A percentile compares a stretch with the other conserved stretches of the same genome.
Conservation (phyloP, 106 monocot genomes). For the Chionographis japonica region DNA sequence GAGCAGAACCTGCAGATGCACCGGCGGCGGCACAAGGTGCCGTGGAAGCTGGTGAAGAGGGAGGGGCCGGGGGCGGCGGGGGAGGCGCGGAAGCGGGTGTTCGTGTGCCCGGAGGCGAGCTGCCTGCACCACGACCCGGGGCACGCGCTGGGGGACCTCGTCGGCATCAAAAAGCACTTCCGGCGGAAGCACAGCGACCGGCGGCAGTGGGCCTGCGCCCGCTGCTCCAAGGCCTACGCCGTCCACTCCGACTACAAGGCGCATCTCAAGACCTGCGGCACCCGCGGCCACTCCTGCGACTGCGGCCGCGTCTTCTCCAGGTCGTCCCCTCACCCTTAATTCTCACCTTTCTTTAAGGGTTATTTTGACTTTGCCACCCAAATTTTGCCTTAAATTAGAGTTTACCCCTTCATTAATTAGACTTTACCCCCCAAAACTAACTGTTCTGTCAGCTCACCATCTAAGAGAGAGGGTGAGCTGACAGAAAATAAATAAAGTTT, state of each 20-base stretch:
- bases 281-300: conserved; percentile 90
- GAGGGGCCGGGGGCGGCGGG: conserved; percentile 13
- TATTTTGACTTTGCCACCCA: no score
- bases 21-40: conserved; percentile 93
- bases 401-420: no score
- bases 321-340: conserved; percentile 13
- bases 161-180: conserved; percentile 95
- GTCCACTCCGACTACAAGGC: conserved; percentile 95
- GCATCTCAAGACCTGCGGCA: conserved; percentile 95
- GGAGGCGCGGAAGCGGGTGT: conserved; percentile 60
- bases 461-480: no score
- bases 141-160: conserved; percentile 93
- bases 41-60: conserved; percentile 79
- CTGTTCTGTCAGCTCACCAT: no score
- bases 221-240: conserved; percentile 80
- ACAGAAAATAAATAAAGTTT: no score
- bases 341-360: no score
- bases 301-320: conserved; percentile 96
- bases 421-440: no score
- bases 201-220: conserved; percentile 75
- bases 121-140: conserved; percentile 86
- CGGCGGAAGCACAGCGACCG: conserved; percentile 75
- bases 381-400: no score
- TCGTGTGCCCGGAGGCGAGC: conserved; percentile 88
- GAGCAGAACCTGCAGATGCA: conserved; percentile 99